Evolutionary conservation across 192 early-diverging fungal species (phyloP), one percentile per base, ranked within the genome.

Genomic region (Powellomyces hirtus): DNA sequence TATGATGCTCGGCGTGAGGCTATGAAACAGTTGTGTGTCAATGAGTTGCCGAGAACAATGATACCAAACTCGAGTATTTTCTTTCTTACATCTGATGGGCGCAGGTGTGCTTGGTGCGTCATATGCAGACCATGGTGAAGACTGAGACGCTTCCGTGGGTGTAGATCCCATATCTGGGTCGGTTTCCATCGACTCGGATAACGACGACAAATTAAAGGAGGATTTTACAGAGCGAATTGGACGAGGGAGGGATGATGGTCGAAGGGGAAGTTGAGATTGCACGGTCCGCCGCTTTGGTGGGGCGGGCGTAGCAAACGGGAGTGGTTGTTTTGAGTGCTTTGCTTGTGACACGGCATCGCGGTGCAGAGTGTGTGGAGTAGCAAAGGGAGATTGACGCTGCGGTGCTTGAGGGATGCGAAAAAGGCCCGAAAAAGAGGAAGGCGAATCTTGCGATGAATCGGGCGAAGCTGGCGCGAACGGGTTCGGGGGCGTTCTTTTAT

Each of bases 191-290:
- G 31, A 14, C 16, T 66, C 50, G 2, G 64, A 66, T 6, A 66
- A 14, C 30, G 64, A 55, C 37, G 64, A 38, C 16, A 42, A 35
- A 27, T 38, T 66, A 36, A 66, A 57, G 36, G 36, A 52, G 6
- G 64, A 52, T 6, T 29, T 35, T 13, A 33, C 34, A 49, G 31
- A 8, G 7, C 64, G 64, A 16, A 56, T 40, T 2, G 64, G 64
- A 11, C 64, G 64, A 6, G 64, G 64, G 4, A 66, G 64, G 16
- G 64, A 56, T 26, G 64, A 66, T 56, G 64, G 64, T 33, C 59
- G 33, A 3, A 42, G 29, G 35, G 24, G 46, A 2, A 33, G 7
- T 20, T 45, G 62, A 2, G 24, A 33, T 26, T 45, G 40, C 22
- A 31, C 33, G 4, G 11, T 6, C 20, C 36, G 59, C 31, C 36